Evolutionary conservation across 2,329 filamentous ascomycete genomes (phyloP), one percentile per base, ranked within the genome.

Genomic region (Zymoseptoria ardabiliae): DNA sequence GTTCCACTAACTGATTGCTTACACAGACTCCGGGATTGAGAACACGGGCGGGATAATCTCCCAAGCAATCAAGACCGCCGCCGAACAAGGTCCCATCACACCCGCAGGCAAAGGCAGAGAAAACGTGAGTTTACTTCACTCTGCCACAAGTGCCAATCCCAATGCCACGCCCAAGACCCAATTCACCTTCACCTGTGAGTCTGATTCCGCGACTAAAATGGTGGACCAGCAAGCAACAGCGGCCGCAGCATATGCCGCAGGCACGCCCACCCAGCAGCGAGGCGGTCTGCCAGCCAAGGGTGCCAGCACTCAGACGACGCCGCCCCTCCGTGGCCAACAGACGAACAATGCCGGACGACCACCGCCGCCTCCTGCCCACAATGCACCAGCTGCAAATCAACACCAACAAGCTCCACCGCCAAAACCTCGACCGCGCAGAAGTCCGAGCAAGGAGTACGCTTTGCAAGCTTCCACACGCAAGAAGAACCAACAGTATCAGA

Each of bases 131-230:
- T 76, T 95, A 54, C 86, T 90, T 59, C 88, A 90, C 71, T 85
- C 88, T 72, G 77, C 82, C 19, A 58, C 58, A 56, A 62, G 57
- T 55, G 75, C 79, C 5, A 79, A 79, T 21, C 67, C 64, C 59
- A 87, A 84, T 68, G 72, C 82, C 3, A 85, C 82, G 41, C 84
- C 87, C 5, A 90, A 91, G 58, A 88, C 89, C 0, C 91, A 97
- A 68, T 99, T 99, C 73, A 99, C 94, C 9, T 99, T 99, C 71
- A 96, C 91, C 11, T 97, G 91, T 74, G 90, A 95, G 69, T 93
- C 92, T 1, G 91, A 94, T 71, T 90, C 91, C 45, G 87, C 90
- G 0, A 90, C 88, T 60, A 85, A 88, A 58, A 83, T 91, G 72
- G 85, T 86, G 55, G 69, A 72, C 54, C 68, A 69, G 56, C 68